Base-by-base conservation (phyloP, 352 stramenopile species). In the Globisporangium radiosum region DNA sequence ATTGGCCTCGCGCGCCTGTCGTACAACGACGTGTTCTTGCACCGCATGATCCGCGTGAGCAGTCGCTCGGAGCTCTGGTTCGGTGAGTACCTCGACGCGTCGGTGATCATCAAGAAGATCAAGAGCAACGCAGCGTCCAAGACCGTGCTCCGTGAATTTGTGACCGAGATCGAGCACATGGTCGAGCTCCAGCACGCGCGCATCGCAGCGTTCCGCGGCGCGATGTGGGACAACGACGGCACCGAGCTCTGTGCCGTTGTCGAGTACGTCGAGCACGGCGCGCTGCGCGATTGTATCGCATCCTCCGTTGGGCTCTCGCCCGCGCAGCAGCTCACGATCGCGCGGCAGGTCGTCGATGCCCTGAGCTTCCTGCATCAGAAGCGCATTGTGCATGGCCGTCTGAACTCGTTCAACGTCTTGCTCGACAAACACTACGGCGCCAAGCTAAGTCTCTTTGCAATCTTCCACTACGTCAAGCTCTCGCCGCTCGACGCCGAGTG, bases 101-200 rank as follows among this genome's bases (percentile, higher is more conserved):
- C 68, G 33, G 81, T 92, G 45, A 65, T 87, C 47, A 72, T 92
- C 56, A 92, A 92, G 70, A 88, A 88, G 63, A 92, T 92, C 65
- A 92, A 92, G 66, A 79, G 67, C 53, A 83, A 82, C 60, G 79
- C 81, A 5, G 72, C 81, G 49, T 84, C 78, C 38, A 83, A 86
- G 25, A 63, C 73, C 0, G 60, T 88, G 17, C 66, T 90, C 56
- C 81, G 77, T 37, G 81, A 87, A 64, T 90, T 88, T 57, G 77
- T 91, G 37, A 86, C 81, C n/a, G 81, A 91, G 60, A 86, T 91
- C 44, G 79, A 88, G 70, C 72, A 86, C 48, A 91, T 91, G 70
- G 75, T 82, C 40, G 70, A 76, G 56, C 73, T 90, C 36, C 73
- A 85, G 47, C 77, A 92, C 51, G 65, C 79, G 25, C 74, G 76